phyloP scores from a whole-genome alignment of 2,329 filamentous ascomycete species.

The Cadophora sp. region DNA sequence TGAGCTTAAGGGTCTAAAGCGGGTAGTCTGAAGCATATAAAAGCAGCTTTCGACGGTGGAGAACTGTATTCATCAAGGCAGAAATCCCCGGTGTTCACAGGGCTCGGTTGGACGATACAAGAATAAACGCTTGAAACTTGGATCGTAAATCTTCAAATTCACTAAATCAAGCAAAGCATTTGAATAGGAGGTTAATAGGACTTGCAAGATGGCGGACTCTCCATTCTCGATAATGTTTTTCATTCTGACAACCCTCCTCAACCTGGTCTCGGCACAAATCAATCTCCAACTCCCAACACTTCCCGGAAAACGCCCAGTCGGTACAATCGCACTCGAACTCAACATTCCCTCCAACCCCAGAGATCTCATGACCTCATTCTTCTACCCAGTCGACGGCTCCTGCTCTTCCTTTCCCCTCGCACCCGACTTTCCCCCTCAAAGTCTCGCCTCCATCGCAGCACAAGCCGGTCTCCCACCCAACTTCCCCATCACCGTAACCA shows the following conservation, averaged over 20 bases:
- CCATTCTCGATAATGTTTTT: not conserved
- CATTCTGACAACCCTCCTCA: not conserved
- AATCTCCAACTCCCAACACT: conserved; percentile 19
- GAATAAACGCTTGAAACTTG: too few relatives aligned
- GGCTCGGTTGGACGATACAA: too few relatives aligned
- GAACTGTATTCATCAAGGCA: not conserved
- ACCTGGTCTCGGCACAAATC: not conserved
- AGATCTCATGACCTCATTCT: conserved; percentile 33
- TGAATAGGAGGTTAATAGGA: not conserved
- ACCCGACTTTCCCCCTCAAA: conserved; percentile 19
- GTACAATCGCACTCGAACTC: conserved; percentile 23
- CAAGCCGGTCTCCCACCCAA: conserved; percentile 12
- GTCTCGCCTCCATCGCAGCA: conserved; percentile 12
- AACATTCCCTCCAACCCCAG: conserved; percentile 21
- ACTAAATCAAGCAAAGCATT: not conserved
- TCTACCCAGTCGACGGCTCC: conserved; percentile 24
- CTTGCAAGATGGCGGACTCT: not conserved
- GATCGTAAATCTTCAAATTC: not conserved
- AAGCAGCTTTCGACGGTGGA: not conserved
- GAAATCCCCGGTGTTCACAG: too few relatives aligned
- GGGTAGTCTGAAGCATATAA: not conserved
- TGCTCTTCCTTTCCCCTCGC: conserved; percentile 21
- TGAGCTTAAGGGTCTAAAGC: too few relatives aligned
- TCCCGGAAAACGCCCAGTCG: conserved; percentile 12
- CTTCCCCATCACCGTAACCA: conserved; percentile 10